Evolutionary conservation across 495 filamentous ascomycete species (phyloP).

Genomic region (Penicillium canescens): DNA sequence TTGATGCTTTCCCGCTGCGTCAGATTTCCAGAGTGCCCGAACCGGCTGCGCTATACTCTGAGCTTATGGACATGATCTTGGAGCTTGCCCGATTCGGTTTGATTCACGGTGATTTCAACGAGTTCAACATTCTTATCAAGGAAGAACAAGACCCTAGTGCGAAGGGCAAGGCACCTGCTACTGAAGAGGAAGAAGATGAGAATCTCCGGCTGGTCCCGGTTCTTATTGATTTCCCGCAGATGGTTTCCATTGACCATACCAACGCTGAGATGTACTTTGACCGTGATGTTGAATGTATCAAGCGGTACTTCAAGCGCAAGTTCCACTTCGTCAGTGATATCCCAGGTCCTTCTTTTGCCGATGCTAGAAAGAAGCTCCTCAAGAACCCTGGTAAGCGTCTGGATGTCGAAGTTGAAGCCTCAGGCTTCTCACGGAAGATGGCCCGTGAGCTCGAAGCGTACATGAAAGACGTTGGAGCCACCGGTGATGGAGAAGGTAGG

Average conservation of each 20-base stretch:
- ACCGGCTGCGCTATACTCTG: conserved; percentile 78
- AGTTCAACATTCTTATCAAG: conserved; percentile 96
- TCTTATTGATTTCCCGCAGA: conserved; percentile 97
- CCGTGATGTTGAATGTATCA: conserved; percentile 91
- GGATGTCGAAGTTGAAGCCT: conserved; percentile 88
- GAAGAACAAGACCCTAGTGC: conserved; percentile 55
- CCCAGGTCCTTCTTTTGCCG: conserved; percentile 79
- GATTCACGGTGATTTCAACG: conserved; percentile 99
- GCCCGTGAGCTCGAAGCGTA: conserved; percentile 88
- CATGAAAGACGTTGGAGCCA: conserved; percentile 70
- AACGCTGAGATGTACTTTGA: conserved; percentile 97
- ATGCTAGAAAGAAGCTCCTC: conserved; percentile 74
- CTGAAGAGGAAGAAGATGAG: conserved; percentile 28
- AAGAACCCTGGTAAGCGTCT: conserved; percentile 65
- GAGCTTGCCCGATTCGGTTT: conserved; percentile 82
- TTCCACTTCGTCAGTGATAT: conserved; percentile 85
- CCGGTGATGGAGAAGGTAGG: conserved; percentile 51
- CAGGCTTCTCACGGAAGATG: conserved; percentile 95
- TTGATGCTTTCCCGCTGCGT: conserved; percentile 86
- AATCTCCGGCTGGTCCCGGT: conserved; percentile 57
- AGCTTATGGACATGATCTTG: conserved; percentile 85
- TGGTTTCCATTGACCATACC: conserved; percentile 90
- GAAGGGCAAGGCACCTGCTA: conserved; percentile 35
- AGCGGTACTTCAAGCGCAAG: conserved; percentile 83
- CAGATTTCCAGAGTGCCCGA: conserved; percentile 79